These are phyloP conservation scores for Apiosordaria backusii DNA, from an alignment of 495 filamentous ascomycete genomes.

Conservation along the genomic window DNA sequence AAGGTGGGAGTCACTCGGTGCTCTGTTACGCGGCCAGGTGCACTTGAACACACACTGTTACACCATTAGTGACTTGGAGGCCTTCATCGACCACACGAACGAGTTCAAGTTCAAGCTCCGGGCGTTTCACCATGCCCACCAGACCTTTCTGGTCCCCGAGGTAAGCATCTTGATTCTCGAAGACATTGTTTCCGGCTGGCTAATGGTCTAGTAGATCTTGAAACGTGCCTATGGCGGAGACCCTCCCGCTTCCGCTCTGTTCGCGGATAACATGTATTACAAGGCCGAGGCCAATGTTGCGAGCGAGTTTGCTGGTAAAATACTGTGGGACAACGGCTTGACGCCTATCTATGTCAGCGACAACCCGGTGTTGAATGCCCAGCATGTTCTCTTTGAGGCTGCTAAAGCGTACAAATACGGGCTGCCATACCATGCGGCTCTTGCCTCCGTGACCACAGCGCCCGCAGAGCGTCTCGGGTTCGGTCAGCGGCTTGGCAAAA, in stretches of 20 bases:
- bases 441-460: constrained; percentile 58
- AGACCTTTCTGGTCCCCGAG: constrained; percentile 59
- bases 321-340: constrained; percentile 56
- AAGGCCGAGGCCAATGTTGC: constrained; percentile 60
- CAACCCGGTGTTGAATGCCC: constrained; percentile 50
- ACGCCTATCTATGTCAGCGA: constrained; percentile 50
- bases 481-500: constrained; percentile 57
- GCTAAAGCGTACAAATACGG: constrained; percentile 59
- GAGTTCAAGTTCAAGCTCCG: constrained; percentile 61
- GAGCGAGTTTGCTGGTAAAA: constrained; percentile 57
- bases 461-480: constrained; percentile 59
- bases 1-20: constrained; percentile 55
- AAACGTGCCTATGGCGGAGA: constrained; percentile 48
- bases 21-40: constrained; percentile 58
- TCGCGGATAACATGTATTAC: constrained; percentile 62
- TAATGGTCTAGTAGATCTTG: constrained; percentile 36
- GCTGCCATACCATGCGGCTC: constrained; percentile 55
- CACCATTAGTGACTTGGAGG: constrained; percentile 60
- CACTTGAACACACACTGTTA: constrained; percentile 65
- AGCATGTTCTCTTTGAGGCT: constrained; percentile 56
- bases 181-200: too few relatives aligned
- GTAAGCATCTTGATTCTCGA: not conserved
- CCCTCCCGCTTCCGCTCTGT: constrained; percentile 47
- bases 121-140: constrained; percentile 64
- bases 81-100: constrained; percentile 58